These are phyloP conservation scores for Dryas alaskensis DNA, from an alignment of 306 rosid genomes.

Conservation along the genomic window DNA sequence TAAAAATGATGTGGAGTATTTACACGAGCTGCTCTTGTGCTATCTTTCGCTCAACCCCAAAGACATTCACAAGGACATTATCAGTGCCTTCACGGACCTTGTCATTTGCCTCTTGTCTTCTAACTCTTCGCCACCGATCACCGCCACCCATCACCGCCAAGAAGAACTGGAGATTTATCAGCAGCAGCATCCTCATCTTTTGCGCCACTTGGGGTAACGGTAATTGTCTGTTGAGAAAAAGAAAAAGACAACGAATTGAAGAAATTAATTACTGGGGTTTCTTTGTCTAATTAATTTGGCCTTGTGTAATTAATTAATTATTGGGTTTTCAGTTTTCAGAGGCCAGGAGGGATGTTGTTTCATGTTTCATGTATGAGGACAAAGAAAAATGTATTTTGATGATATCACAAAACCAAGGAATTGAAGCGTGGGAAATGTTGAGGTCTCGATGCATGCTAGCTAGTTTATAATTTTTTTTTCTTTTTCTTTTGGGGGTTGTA, in stretches of 20 bases:
- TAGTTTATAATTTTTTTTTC: constrained; percentile 5
- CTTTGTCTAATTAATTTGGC: too few relatives aligned
- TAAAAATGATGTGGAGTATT: constrained; percentile 53
- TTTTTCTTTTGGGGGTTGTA: constrained; percentile 3
- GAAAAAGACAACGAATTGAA: too few relatives aligned
- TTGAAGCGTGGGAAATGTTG: constrained; percentile 40
- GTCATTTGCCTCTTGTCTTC: constrained; percentile 42
- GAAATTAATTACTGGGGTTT: too few relatives aligned
- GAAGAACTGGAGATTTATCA: background rate
- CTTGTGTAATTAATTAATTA: too few relatives aligned
- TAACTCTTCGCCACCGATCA: constrained; percentile 16
- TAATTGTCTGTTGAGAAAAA: too few relatives aligned
- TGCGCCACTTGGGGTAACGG: too few relatives aligned
- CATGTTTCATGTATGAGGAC: constrained; percentile 35
- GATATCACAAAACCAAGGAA: constrained; percentile 46
- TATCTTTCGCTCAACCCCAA: constrained; percentile 72
- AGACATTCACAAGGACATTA: constrained; percentile 65
- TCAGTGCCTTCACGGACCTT: constrained; percentile 81
- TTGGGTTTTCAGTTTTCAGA: too few relatives aligned
- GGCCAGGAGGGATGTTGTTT: too few relatives aligned
- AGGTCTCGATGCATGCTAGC: constrained; percentile 40
- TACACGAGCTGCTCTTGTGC: constrained; percentile 75
- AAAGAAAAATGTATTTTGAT: constrained; percentile 20
- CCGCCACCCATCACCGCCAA: constrained; percentile 10
- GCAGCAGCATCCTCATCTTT: too few relatives aligned